Conservation (phyloP, 495 filamentous ascomycete genomes). For the Hypoxylon cercidicola region DNA sequence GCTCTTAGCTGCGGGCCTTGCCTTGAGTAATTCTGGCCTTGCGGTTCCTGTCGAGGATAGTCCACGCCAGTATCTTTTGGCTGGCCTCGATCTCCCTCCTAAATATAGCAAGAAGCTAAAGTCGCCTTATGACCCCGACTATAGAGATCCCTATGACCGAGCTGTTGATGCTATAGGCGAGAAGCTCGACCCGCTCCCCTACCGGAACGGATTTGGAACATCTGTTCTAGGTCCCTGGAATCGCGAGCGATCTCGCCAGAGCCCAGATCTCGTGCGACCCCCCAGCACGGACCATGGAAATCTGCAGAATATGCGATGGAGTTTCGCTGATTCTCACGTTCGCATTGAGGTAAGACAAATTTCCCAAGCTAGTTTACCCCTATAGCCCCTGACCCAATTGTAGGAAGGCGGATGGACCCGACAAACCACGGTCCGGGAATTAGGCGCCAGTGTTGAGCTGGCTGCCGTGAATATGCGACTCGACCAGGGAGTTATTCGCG, state of each 20-base stretch:
- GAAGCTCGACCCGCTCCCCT: conserved; percentile 69
- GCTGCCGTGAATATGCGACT: conserved; percentile 77
- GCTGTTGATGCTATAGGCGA: conserved; percentile 67
- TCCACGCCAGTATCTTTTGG: conserved; percentile 60
- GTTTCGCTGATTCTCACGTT: conserved; percentile 73
- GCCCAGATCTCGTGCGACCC: conserved; percentile 71
- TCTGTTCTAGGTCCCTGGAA: conserved; percentile 74
- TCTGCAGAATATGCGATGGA: conserved; percentile 72
- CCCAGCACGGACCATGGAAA: conserved; percentile 72
- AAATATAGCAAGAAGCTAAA: conserved; percentile 49
- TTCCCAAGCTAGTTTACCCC: not conserved
- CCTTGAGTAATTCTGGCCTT: conserved; percentile 44
- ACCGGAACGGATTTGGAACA: conserved; percentile 70
- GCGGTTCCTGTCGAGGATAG: conserved; percentile 61
- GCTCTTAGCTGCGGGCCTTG: conserved; percentile 45
- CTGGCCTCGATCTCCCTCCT: conserved; percentile 56
- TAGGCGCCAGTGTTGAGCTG: conserved; percentile 67
- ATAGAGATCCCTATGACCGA: conserved; percentile 56
- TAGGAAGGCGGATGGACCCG: conserved; percentile 76
- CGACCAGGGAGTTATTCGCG: conserved; percentile 72
- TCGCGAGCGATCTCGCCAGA: conserved; percentile 67
- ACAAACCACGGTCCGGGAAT: conserved; percentile 70
- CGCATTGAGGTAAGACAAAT: conserved; percentile 66
- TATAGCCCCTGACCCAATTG: conserved; percentile 8
- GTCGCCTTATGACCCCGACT: conserved; percentile 57